These are phyloP conservation scores for Talaromyces pinophilus DNA, from an alignment of 2,329 filamentous ascomycete species.

Conservation along the genomic window DNA sequence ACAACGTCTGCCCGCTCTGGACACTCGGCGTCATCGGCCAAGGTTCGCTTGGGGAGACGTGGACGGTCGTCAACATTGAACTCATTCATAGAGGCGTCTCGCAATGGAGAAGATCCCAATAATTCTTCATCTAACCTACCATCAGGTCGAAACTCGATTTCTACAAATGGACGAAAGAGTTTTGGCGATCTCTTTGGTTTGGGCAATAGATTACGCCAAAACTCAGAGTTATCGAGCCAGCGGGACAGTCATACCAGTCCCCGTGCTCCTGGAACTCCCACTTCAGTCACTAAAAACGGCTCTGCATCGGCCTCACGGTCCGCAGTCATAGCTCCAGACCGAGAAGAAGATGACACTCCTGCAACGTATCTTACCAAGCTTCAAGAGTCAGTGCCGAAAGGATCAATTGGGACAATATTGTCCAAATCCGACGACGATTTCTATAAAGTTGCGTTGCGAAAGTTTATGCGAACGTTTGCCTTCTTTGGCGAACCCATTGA, in stretches of 20 bases:
- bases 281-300: conserved; percentile 74
- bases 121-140: conserved; percentile 60
- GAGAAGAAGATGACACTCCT: conserved; percentile 83
- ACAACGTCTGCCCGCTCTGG: conserved; percentile 67
- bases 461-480: conserved; percentile 91
- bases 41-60: conserved; percentile 59
- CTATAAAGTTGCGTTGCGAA: conserved; percentile 77
- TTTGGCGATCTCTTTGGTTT: conserved; percentile 86
- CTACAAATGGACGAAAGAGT: conserved; percentile 82
- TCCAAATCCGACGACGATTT: conserved; percentile 87
- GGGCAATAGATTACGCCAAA: conserved; percentile 73
- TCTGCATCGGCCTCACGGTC: conserved; percentile 77
- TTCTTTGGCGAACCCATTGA: conserved; percentile 98
- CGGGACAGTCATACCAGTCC: conserved; percentile 61
- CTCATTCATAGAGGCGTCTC: conserved; percentile 68
- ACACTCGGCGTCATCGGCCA: conserved; percentile 55
- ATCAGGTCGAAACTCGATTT: conserved; percentile 71
- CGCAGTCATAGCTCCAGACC: conserved; percentile 68
- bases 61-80: conserved; percentile 88
- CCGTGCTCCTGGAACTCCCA: conserved; percentile 66
- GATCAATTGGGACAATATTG: conserved; percentile 79
- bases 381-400: conserved; percentile 76
- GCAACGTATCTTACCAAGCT: conserved; percentile 84
- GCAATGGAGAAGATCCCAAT: conserved; percentile 66
- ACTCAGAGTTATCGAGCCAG: conserved; percentile 68